Evolutionary conservation across 2,329 filamentous ascomycete species (phyloP).

Genomic region (Raffaelea arxii): DNA sequence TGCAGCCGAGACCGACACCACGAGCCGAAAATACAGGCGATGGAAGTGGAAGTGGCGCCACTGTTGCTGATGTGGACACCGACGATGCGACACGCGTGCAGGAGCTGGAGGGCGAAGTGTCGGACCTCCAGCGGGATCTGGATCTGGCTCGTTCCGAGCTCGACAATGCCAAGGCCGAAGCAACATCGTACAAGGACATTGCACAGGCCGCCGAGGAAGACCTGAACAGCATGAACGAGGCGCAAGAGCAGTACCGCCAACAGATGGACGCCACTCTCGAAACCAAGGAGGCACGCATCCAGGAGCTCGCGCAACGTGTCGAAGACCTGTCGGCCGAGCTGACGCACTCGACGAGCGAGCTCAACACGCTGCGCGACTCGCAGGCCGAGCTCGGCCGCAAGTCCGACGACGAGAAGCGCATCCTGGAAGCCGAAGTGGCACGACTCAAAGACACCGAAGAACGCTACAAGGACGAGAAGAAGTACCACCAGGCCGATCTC

Average conservation of each 20-base stretch:
- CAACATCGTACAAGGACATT: slow-evolving; percentile 81
- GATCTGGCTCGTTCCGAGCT: slow-evolving; percentile 73
- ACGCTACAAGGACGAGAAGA: slow-evolving; percentile 66
- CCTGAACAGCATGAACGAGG: slow-evolving; percentile 65
- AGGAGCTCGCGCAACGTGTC: slow-evolving; percentile 72
- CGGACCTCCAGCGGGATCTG: slow-evolving; percentile 78
- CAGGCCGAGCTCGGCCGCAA: slow-evolving; percentile 64
- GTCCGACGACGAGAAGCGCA: slow-evolving; percentile 73
- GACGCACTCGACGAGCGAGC: slow-evolving; percentile 68
- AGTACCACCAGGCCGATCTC: slow-evolving; percentile 83
- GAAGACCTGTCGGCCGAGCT: slow-evolving; percentile 80
- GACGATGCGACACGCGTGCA: slow-evolving; percentile 48
- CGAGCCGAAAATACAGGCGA: slow-evolving; percentile 37
- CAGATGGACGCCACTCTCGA: slow-evolving; percentile 69
- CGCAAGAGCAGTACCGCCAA: slow-evolving; percentile 78
- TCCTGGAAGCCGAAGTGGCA: slow-evolving; percentile 67
- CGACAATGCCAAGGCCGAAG: slow-evolving; percentile 69
- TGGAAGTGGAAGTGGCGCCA: slow-evolving; percentile 9
- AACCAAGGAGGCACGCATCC: slow-evolving; percentile 70
- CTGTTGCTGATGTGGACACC: slow-evolving; percentile 37
- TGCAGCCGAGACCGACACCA: slow-evolving; percentile 70
- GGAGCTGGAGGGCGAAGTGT: slow-evolving; percentile 73
- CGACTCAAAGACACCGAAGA: slow-evolving; percentile 78
- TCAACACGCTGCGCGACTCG: slow-evolving; percentile 69
- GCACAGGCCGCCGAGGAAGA: slow-evolving; percentile 83